Percentiles rank a stretch among this genome's conserved stretches.
phyloP scores from a whole-genome alignment of 345 rosid genomes.

The Capsella bursapastoris region DNA sequence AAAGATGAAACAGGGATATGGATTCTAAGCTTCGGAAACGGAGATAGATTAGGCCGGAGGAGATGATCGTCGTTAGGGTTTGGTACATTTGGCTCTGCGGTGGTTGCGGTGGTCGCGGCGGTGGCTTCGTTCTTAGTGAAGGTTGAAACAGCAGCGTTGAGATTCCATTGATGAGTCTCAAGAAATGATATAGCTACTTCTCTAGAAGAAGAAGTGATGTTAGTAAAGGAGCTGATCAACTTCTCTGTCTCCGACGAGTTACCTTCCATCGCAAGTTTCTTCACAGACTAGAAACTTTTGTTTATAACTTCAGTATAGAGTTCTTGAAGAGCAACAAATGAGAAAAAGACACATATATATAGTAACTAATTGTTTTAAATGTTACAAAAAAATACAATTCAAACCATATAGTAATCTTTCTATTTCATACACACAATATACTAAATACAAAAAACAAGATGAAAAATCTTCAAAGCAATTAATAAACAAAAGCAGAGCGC shows the following conservation, averaged over 20 bases:
- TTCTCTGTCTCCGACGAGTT: constrained; percentile 1
- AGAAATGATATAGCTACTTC: constrained; percentile 71
- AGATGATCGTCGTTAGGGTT: constrained; percentile 22
- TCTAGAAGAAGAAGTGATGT: constrained; percentile 64
- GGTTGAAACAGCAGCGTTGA: constrained; percentile 74
- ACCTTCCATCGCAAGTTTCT: constrained; percentile 27
- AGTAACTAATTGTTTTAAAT: not conserved
- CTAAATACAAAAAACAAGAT: constrained; percentile 2
- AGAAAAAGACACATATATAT: not conserved
- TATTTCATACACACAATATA: constrained; percentile 39
- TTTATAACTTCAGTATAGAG: not conserved
- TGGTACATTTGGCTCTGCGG: constrained; percentile 13
- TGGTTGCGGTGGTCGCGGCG: not conserved
- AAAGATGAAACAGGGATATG: constrained; percentile 30
- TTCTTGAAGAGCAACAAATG: not conserved
- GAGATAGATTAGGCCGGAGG: constrained; percentile 22
- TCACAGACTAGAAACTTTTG: not conserved
- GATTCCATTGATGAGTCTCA: constrained; percentile 76
- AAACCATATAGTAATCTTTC: constrained; percentile 18
- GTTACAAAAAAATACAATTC: constrained; percentile 27
- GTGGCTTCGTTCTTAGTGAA: constrained; percentile 53
- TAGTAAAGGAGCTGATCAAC: constrained; percentile 59
- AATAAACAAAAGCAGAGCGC: constrained; percentile 11
- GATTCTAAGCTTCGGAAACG: not conserved
- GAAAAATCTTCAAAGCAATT: constrained; percentile 14